A percentile compares a stretch with the other conserved stretches of the same genome.
phyloP scores from a whole-genome alignment of 352 stramenopile genomes.

The Pythium volutum region DNA sequence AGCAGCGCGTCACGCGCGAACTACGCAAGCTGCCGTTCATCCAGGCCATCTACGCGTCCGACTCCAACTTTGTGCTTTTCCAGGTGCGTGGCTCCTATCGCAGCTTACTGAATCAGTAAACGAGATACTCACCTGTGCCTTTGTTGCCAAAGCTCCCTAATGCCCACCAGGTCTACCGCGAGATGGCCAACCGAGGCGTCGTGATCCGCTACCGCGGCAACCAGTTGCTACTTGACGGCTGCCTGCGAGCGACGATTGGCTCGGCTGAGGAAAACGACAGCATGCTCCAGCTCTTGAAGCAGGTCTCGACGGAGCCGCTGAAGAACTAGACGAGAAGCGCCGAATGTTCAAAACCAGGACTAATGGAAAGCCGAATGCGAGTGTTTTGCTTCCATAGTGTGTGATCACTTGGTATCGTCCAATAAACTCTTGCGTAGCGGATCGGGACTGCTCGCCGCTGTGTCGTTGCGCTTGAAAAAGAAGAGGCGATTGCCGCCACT shows the following conservation, averaged over 20 bases:
- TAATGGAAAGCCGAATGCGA: neutral
- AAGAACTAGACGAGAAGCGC: constrained; percentile 13
- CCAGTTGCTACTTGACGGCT: constrained; percentile 94
- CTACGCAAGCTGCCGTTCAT: constrained; percentile 93
- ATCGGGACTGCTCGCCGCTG: neutral
- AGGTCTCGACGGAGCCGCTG: constrained; percentile 53
- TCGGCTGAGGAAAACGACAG: constrained; percentile 91
- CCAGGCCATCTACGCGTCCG: constrained; percentile 89
- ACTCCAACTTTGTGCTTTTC: constrained; percentile 99
- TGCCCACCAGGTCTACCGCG: constrained; percentile 92
- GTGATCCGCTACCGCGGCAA: constrained; percentile 97
- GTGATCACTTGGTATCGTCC: constrained; percentile 15
- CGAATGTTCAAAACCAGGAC: neutral
- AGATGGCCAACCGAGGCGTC: constrained; percentile 91
- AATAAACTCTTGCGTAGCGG: constrained; percentile 52
- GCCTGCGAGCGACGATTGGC: constrained; percentile 94
- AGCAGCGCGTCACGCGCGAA: constrained; percentile 69
- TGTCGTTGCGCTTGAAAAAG: constrained; percentile 41
- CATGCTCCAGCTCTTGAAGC: constrained; percentile 86
- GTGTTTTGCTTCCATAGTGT: neutral
- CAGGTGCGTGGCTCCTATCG: constrained; percentile 48
- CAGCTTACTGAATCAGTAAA: neutral
- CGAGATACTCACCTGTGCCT: neutral
- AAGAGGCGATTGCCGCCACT: constrained; percentile 35
- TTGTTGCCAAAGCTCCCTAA: constrained; percentile 56